Percentiles rank a stretch among this genome's conserved stretches.
Evolutionary conservation across 345 rosid genomes (phyloP).

Genomic region (Eucalyptus erythrocorys): DNA sequence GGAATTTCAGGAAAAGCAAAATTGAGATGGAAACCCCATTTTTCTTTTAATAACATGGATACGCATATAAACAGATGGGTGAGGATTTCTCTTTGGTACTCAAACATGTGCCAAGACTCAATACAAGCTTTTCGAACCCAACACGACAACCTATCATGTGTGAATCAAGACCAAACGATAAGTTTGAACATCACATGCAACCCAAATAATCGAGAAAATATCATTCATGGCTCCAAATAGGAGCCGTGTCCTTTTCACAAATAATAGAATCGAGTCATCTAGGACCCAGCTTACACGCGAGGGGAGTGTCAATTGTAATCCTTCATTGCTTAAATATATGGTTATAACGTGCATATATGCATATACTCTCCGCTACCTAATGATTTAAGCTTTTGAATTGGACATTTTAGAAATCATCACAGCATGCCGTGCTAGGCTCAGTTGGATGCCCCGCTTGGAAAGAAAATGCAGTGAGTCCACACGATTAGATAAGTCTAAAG

Average conservation of each 20-base stretch:
- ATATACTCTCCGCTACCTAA: not conserved
- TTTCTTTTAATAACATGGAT: not conserved
- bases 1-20: not conserved
- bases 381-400: not conserved
- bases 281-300: not conserved
- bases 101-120: not conserved
- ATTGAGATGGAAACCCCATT: not conserved
- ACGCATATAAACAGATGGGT: not conserved
- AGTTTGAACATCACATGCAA: not conserved
- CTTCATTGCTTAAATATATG: not conserved
- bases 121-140: not conserved
- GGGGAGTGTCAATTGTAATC: not conserved
- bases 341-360: not conserved
- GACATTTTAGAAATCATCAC: not conserved
- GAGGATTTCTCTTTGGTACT: not conserved
- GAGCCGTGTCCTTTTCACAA: not conserved
- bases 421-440: not conserved
- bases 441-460: not conserved
- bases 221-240: not conserved
- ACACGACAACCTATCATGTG: not conserved
- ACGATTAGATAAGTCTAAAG: not conserved
- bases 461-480: not conserved
- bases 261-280: not conserved
- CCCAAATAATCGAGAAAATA: not conserved
- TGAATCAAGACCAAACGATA: not conserved